Evolutionary conservation across 148 eudicot genomes (phyloP), one percentile per base, ranked within the genome.

Genomic region (Rheum nobile): DNA sequence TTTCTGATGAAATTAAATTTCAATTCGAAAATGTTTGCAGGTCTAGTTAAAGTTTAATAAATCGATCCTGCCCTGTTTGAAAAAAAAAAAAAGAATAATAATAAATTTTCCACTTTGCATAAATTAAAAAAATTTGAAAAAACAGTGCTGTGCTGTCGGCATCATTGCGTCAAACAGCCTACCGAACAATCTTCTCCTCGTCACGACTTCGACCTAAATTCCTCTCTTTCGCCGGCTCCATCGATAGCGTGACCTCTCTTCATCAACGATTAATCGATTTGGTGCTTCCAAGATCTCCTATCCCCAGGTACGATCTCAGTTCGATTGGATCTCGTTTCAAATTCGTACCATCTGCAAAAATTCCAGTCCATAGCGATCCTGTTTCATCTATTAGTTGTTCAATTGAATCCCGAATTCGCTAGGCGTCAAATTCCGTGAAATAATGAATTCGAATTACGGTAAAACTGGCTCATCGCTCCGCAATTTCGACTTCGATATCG

Each of bases 401-500:
- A 8, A 43, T 43, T 43, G 47, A 43, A 43, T 43, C 16, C 16
- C 13, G n/a, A n/a, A n/a, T n/a, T n/a, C n/a, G n/a, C n/a, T n/a
- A n/a, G 47, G 47, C 47, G 14, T 43, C 14, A 43, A 14, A 43
- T 43, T 43, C 16, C 16, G 12, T 43, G 47, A 9, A 79, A 13
- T n/a, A 13, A 91, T 88, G 96, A 90, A 88, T 77, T 85, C 96
- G 41, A 86, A 88, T 84, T 86, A 80, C 57, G 85, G 86, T 0
- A 86, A 80, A 79, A 57, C 82, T 37, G 79, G 75, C 41, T 67
- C 80, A 41, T 43, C 86, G 4, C 39, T 80, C 1, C 78, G 77
- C 82, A 82, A 72, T 22, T 91, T 91, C 44, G 90, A 91, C 78
- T 91, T 91, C 79, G 97, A 91, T 89, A 74, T 93, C 13, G 93